A percentile compares a stretch with the other conserved stretches of the same genome.
Evolutionary conservation across 2,329 filamentous ascomycete genomes (phyloP).

Genomic region (Monosporascus cannonballus): DNA sequence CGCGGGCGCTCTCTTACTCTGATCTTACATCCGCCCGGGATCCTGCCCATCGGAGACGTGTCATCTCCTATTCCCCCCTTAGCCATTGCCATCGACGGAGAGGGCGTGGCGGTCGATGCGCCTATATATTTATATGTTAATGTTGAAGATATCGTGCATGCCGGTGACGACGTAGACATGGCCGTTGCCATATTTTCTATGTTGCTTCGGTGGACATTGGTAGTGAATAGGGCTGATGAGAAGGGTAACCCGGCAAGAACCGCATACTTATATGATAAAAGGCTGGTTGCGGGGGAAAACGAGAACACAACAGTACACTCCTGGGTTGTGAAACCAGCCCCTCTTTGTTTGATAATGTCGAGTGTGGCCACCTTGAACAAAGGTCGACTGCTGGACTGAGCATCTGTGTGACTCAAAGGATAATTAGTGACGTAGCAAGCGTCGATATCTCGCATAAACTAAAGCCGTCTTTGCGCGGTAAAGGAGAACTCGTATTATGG

Average conservation of each 20-base stretch:
- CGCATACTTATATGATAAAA: neutral
- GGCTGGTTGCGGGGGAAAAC: neutral
- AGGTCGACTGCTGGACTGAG: neutral
- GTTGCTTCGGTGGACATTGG: neutral
- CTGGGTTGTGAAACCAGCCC: neutral
- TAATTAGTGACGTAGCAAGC: neutral
- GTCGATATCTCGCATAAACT: neutral
- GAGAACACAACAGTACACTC: neutral
- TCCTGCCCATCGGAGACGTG: neutral
- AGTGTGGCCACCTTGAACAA: neutral
- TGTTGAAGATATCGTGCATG: slow-evolving; percentile 3
- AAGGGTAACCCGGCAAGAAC: neutral
- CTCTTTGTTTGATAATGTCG: neutral
- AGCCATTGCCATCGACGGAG: slow-evolving; percentile 3
- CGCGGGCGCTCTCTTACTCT: slow-evolving; percentile 12
- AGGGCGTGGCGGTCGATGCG: neutral
- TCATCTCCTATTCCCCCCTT: slow-evolving; percentile 5
- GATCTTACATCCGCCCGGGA: slow-evolving; percentile 12
- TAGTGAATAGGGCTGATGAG: neutral
- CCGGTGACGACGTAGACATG: slow-evolving; percentile 2
- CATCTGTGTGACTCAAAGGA: neutral
- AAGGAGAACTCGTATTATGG: too few species aligned
- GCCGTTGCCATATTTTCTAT: slow-evolving; percentile 10
- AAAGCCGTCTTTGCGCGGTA: too few species aligned
- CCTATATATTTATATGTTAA: neutral